Percentiles rank a stretch among this genome's conserved stretches.
phyloP scores from a whole-genome alignment of 129 eudicot genomes.

The Kitagawia praeruptora region DNA sequence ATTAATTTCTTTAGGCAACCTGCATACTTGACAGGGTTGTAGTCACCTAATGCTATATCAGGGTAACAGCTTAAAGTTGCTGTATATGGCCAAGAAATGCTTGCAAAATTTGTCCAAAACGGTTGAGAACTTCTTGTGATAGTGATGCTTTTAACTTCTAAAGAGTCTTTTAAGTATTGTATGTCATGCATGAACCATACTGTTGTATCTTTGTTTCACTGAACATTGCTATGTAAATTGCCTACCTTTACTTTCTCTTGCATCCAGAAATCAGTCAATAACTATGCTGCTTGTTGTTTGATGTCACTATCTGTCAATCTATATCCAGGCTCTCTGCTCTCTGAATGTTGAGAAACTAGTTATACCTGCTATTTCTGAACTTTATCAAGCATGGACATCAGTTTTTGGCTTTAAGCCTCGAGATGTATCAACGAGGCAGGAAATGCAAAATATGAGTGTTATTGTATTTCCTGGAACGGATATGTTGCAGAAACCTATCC shows the following conservation, averaged over 20 bases:
- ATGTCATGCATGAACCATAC: neutral
- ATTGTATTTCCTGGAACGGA: conserved; percentile 54
- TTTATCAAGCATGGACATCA: conserved; percentile 45
- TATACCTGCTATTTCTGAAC: conserved; percentile 59
- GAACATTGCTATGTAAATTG: neutral
- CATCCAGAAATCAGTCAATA: neutral
- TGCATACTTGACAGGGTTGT: conserved; percentile 1
- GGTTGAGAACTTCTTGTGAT: neutral
- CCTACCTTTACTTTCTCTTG: neutral
- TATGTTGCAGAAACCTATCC: conserved; percentile 49
- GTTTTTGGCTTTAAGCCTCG: conserved; percentile 54
- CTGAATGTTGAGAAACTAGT: conserved; percentile 50
- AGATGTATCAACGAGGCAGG: conserved; percentile 25
- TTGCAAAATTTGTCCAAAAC: neutral
- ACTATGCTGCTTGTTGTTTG: neutral
- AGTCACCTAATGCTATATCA: neutral
- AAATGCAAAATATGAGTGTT: conserved; percentile 34
- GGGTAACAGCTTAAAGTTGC: neutral
- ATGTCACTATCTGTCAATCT: neutral
- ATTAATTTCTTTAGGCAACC: neutral
- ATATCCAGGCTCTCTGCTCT: conserved; percentile 43
- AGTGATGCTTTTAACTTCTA: conserved; percentile 1
- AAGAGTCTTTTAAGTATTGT: neutral
- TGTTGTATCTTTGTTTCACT: neutral
- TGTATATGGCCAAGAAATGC: neutral